Conservation (phyloP, 2,329 filamentous ascomycete species). For the Pseudonectria foliicola region DNA sequence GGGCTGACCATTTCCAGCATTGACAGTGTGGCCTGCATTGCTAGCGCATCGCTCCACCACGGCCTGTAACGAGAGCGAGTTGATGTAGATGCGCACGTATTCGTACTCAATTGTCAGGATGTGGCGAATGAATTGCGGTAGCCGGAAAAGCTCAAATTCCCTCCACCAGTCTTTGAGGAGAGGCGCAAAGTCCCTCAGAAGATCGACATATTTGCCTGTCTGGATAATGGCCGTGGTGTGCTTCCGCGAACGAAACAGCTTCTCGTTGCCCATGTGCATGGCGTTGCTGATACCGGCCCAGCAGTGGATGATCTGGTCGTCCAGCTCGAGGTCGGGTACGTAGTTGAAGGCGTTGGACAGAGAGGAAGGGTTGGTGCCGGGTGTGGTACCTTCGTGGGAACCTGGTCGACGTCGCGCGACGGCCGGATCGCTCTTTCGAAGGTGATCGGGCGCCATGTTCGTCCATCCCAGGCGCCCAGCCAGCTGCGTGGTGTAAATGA, state of each 20-base stretch:
- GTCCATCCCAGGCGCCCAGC: conserved; percentile 87
- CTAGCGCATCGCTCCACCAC: conserved; percentile 88
- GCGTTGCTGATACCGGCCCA: conserved; percentile 91
- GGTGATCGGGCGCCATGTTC: conserved; percentile 76
- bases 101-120: conserved; percentile 93
- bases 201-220: conserved; percentile 72
- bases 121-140: conserved; percentile 59
- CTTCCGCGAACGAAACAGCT: conserved; percentile 78
- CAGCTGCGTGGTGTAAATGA: conserved; percentile 91
- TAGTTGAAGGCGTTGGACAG: conserved; percentile 56
- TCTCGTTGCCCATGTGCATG: conserved; percentile 86
- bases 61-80: conserved; percentile 87
- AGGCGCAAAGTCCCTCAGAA: conserved; percentile 75
- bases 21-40: conserved; percentile 49
- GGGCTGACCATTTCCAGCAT: conserved; percentile 28
- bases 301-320: conserved; percentile 70
- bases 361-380: conserved; percentile 51
- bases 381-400: conserved; percentile 52
- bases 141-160: conserved; percentile 71
- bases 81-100: conserved; percentile 90
- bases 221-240: conserved; percentile 86
- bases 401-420: conserved; percentile 42
- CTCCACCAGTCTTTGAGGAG: conserved; percentile 71
- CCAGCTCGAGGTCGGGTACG: conserved; percentile 58
- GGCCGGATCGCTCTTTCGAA: conserved; percentile 52